Conservation (phyloP, 345 rosid genomes). For the Adansonia digitata region DNA sequence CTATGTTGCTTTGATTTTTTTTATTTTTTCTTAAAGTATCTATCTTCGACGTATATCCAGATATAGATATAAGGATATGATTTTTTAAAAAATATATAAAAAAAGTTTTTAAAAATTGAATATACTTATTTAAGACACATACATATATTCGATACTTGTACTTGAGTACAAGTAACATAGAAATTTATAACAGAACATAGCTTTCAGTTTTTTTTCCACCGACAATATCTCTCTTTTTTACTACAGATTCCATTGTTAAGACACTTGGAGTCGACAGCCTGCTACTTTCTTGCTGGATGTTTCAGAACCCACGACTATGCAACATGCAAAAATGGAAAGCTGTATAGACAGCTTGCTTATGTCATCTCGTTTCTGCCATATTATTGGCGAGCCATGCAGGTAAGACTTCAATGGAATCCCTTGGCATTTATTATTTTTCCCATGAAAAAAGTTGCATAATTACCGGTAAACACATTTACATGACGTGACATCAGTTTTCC, state of each 20-base stretch:
- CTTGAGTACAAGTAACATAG: no score
- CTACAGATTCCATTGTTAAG: slow-evolving; percentile 77
- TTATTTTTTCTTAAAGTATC: no score
- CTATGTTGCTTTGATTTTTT: no score
- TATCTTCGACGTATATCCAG: no score
- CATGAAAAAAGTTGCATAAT: background rate
- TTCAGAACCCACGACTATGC: slow-evolving; percentile 59
- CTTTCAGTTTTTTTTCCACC: background rate
- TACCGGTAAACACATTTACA: background rate
- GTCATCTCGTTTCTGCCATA: slow-evolving; percentile 82
- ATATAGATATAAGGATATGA: no score
- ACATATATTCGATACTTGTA: no score
- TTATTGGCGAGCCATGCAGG: slow-evolving; percentile 99
- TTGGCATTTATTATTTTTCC: background rate
- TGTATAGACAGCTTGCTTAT: slow-evolving; percentile 68
- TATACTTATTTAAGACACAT: no score
- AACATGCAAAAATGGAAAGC: slow-evolving; percentile 61
- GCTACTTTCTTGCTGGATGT: slow-evolving; percentile 75
- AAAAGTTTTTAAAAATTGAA: no score
- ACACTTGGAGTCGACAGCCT: slow-evolving; percentile 75
- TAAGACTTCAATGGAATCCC: slow-evolving; percentile 10
- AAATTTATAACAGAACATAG: background rate
- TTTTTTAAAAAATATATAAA: no score
- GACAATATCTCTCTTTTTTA: background rate
- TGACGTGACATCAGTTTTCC: background rate